Base-by-base conservation (phyloP, 2,329 filamentous ascomycete species). In the Plenodomus lindquistii region DNA sequence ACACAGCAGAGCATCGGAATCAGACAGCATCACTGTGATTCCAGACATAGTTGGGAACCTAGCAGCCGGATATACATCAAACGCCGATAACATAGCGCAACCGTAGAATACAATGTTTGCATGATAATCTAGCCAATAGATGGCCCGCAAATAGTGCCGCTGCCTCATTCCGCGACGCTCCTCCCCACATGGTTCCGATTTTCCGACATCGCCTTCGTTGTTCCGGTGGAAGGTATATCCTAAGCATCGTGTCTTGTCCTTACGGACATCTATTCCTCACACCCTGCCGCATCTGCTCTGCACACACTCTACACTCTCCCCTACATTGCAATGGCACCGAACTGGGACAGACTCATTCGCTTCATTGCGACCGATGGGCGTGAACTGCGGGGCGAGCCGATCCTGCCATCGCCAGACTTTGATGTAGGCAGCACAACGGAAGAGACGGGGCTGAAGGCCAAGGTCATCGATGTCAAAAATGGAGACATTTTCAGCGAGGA, bases 321-420 rank as follows among this genome's bases (percentile, higher is more conserved):
- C n/a, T n/a, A 44, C 18, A 19, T 37, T 34, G 46, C 37, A 51
- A 60, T 63, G 60, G 48, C 60, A 48, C 60, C 58, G 34, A 62
- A 57, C 34, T 84, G 81, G 81, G 70, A 77, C 46, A 72, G 80
- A 42, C 70, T 83, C 0, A 82, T 84, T 45, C 79, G 81, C 24
- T 84, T 84, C 61, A 70, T 76, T 15, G 75, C 79, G 13, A 75
- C 73, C 0, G 80, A 84, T 42, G 80, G 79, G 15, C 73, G 75
- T 5, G 67, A 73, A 8, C 71, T 82, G 8, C 74, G 75, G 18
- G 81, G 81, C 34, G 79, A 84, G 47, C 81, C 81, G 0, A 76
- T 84, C 21, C 69, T 76, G 2, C 75, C 74, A 1, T 64, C 51
- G 0, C 54, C 63, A 6, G 71, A 76, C 47, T 78, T 79, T 46